Evolutionary conservation across 495 filamentous ascomycete genomes (phyloP), one percentile per base, ranked within the genome.

Genomic region (Neurospora cerealis): DNA sequence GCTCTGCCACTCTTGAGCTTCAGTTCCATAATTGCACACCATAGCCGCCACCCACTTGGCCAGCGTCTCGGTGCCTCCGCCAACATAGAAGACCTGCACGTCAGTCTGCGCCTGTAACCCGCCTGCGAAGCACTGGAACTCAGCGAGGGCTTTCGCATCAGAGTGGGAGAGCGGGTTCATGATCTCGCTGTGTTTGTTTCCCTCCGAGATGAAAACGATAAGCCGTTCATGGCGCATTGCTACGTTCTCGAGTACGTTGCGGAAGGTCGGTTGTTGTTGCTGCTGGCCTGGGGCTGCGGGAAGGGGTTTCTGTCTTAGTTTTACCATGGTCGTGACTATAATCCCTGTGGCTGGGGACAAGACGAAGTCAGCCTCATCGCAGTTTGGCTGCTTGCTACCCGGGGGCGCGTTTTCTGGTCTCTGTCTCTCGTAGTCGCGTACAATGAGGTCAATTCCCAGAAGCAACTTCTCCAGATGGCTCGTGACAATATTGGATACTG

Each of bases 351-450:
- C 83, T 0, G 93, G 90, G 0, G 93, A 93, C 62, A 95, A 75
- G 39, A 92, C 89, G 17, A 97, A 74, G 78, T 97, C 94, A 11
- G 93, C 93, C 80, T 97, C 94, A 15, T 86, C 80, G 3, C 81
- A 79, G 21, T 85, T 78, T 13, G 83, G 78, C 11, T 82, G 82
- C 24, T 73, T 69, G 40, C 79, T 28, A 60, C 80, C 78, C 15
- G 79, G 79, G 17, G 73, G 34, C 83, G 77, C 82, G 34, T 73
- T 34, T 7, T 78, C 72, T 4, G 79, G 79, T 71, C 84, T 78
- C 78, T 85, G 85, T 6, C 80, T 77, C 21, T 79, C 75, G 71
- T 88, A 88, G 75, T 91, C 87, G 34, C 92, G 87, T 74, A 89
- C 87, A 62, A 92, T 87, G 38, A 92, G 80, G 15, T 82, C 81